phyloP scores from a whole-genome alignment of 257 asterid species.

The Verbena officinalis region DNA sequence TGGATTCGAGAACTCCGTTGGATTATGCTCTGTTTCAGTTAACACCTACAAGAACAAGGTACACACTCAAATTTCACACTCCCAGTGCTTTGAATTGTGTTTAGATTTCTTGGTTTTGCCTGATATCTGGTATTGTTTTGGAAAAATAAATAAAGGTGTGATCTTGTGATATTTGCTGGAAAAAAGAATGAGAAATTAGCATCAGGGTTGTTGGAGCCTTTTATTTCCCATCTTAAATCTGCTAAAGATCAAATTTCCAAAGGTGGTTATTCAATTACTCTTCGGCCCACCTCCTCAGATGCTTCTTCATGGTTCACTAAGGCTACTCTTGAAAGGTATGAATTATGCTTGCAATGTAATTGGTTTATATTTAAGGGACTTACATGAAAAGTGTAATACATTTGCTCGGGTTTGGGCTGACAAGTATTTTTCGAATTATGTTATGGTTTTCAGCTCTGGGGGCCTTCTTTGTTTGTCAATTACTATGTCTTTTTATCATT shows the following conservation, averaged over 20 bases:
- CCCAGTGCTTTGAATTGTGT: neutral
- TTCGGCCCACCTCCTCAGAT: conserved; percentile 46
- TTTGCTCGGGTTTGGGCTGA: too few species aligned
- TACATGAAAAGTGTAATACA: too few species aligned
- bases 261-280: conserved; percentile 83
- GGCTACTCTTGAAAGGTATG: conserved; percentile 69
- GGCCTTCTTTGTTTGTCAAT: neutral
- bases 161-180: conserved; percentile 72
- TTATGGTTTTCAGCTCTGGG: neutral
- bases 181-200: conserved; percentile 76
- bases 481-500: neutral
- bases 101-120: neutral
- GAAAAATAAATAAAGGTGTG: conserved; percentile 53
- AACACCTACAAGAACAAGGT: conserved; percentile 93
- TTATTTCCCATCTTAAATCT: conserved; percentile 58
- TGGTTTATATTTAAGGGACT: too few species aligned
- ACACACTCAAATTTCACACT: conserved; percentile 10
- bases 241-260: conserved; percentile 80
- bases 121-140: conserved; percentile 9
- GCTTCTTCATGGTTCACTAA: conserved; percentile 70
- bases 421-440: neutral
- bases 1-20: conserved; percentile 65
- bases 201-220: conserved; percentile 80
- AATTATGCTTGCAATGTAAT: too few species aligned
- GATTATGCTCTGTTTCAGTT: conserved; percentile 79